These are phyloP conservation scores for Cryptococcus sp. DNA, from an alignment of 1,284 basidiomycete species.

Conservation along the genomic window DNA sequence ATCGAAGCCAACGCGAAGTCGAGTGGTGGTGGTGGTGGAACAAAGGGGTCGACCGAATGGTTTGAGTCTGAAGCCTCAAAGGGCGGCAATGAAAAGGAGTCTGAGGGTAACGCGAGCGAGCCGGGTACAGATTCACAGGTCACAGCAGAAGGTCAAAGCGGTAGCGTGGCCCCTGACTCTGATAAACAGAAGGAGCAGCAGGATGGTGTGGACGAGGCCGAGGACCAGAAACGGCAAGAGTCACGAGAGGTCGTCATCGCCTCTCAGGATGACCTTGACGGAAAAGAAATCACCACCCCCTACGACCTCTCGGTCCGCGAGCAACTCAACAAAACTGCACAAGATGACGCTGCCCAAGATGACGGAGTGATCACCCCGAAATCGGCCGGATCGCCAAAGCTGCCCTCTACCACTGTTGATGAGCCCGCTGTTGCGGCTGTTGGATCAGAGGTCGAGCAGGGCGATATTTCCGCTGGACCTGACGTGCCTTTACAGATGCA, in stretches of 20 bases:
- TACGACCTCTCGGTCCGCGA: background rate
- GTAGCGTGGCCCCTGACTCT: no score
- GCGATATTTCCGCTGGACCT: background rate
- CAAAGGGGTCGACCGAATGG: background rate
- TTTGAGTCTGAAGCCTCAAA: background rate
- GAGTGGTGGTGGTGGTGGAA: background rate
- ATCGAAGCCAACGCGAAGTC: background rate
- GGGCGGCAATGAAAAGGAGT: background rate
- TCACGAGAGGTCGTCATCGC: background rate
- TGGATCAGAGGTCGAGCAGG: conserved; percentile 3
- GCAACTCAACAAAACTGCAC: background rate
- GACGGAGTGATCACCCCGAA: background rate
- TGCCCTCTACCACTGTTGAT: conserved; percentile 4
- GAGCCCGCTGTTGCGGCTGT: conserved; percentile 9
- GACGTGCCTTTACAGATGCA: conserved; percentile 36
- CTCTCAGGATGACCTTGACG: background rate
- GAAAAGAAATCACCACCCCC: background rate
- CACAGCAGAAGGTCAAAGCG: no score
- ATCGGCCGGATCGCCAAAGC: background rate
- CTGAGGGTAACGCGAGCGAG: no score
- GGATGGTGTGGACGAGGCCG: background rate
- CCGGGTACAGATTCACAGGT: no score
- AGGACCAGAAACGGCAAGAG: background rate
- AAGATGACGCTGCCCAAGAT: background rate
- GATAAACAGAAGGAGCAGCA: background rate